Conservation (phyloP, 2,329 filamentous ascomycete species). For the Colletotrichum kahawae region DNA sequence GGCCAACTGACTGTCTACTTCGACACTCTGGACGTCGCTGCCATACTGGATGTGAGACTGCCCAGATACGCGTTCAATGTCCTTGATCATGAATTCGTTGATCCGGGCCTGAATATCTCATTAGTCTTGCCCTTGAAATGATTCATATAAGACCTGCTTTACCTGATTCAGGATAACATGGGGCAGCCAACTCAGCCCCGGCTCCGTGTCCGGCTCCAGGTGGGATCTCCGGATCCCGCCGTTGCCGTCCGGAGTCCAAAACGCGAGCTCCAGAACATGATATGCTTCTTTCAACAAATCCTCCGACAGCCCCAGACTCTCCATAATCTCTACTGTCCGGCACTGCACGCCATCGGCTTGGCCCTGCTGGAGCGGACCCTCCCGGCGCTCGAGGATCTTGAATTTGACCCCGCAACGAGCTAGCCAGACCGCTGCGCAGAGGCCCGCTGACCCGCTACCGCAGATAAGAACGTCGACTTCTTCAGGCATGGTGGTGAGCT, state of each 20-base stretch:
- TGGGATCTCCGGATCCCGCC: slow-evolving; percentile 49
- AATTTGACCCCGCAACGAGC: slow-evolving; percentile 43
- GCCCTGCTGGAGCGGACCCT: slow-evolving; percentile 36
- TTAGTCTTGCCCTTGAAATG: fast-evolving
- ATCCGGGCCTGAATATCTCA: slow-evolving; percentile 41
- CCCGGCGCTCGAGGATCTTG: slow-evolving; percentile 42
- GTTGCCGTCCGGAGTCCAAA: slow-evolving; percentile 50
- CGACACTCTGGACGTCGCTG: slow-evolving; percentile 52
- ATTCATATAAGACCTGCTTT: no score
- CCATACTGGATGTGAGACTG: slow-evolving; percentile 58
- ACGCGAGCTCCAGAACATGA: slow-evolving; percentile 62
- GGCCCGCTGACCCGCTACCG: slow-evolving; percentile 35
- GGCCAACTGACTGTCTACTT: slow-evolving; percentile 47
- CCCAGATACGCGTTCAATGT: slow-evolving; percentile 47
- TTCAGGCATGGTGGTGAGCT: slow-evolving; percentile 12
- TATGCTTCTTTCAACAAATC: slow-evolving; percentile 60
- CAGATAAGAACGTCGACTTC: slow-evolving; percentile 13
- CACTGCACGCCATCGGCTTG: slow-evolving; percentile 70
- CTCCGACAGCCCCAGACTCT: slow-evolving; percentile 61
- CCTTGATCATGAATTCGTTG: slow-evolving; percentile 54
- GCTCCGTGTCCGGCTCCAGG: slow-evolving; percentile 57
- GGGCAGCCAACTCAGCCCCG: slow-evolving; percentile 56
- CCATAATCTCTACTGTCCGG: slow-evolving; percentile 66
- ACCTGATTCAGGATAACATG: slow-evolving; percentile 61
- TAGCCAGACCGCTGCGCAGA: slow-evolving; percentile 49